These are phyloP conservation scores for Xanthoconium stramineum DNA, from an alignment of 768 basidiomycete genomes.

Conservation along the genomic window DNA sequence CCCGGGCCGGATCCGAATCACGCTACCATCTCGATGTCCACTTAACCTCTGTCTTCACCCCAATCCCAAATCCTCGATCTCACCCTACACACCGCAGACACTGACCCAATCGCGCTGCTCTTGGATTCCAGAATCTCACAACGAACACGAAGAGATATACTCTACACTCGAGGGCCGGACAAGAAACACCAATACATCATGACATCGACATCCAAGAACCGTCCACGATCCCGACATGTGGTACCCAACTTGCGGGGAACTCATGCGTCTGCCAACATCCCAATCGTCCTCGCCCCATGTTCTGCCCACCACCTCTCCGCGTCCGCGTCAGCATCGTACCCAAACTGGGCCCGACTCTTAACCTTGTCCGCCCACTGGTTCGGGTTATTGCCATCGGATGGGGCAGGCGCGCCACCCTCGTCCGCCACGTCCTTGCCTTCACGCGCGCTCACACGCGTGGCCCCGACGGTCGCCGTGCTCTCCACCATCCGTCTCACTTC, in stretches of 20 bases:
- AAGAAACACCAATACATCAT: neutral
- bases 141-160: too few relatives aligned
- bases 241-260: too few relatives aligned
- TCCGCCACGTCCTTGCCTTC: neutral
- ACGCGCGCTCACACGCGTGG: too few relatives aligned
- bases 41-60: too few relatives aligned
- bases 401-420: neutral
- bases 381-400: constrained; percentile 32
- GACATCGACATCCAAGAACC: neutral
- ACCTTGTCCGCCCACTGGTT: constrained; percentile 59
- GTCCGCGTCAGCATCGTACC: constrained; percentile 51
- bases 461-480: constrained; percentile 10
- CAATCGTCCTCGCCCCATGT: constrained; percentile 23
- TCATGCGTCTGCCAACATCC: constrained; percentile 15
- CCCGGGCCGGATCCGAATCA: too few relatives aligned
- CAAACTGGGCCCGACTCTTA: constrained; percentile 47
- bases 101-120: too few relatives aligned
- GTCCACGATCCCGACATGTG: neutral
- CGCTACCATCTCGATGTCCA: too few relatives aligned
- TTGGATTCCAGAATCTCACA: too few relatives aligned
- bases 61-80: too few relatives aligned
- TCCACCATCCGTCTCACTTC: constrained; percentile 6
- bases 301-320: constrained; percentile 50
- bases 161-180: too few relatives aligned
- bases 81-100: too few relatives aligned